Evolutionary conservation across 2,329 filamentous ascomycete genomes (phyloP), one percentile per base, ranked within the genome.

Genomic region (Ambrosiella beaveri): DNA sequence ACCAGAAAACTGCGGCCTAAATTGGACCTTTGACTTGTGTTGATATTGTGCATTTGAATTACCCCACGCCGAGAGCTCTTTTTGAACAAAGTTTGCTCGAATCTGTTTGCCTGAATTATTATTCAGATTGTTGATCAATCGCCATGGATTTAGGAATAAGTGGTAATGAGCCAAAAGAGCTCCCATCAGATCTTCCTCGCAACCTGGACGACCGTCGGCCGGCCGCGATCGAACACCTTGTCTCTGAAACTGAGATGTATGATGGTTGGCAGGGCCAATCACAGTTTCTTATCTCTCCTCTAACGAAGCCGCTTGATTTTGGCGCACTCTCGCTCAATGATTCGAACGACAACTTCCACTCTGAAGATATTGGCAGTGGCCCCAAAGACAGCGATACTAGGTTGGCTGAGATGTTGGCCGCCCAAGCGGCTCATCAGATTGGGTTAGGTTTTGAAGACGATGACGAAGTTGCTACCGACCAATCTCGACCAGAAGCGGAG

Each of bases 191-290:
- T 71, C 79, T 98, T 40, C 93, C 93, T 9, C 93, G 80, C 64
- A 95, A 90, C 11, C 79, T 98, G 58, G 85, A 98, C 69, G 93
- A 98, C 73, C 82, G 93, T 61, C 80, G 84, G 64, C 77, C 77
- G 65, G 78, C 85, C 39, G 79, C 82, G 3, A 75, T 74, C 52
- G 81, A 84, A 5, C 59, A 60, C 62, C 79, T 83, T 62, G 78
- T 85, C 58, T 76, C 77, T 44, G 93, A 97, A 75, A 95, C 90
- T 45, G 93, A 97, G 75, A 88, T 96, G 74, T 98, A 97, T 70
- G 93, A 98, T 78, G 93, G 88, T 64, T 98, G 93, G 93, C 89
- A 97, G 83, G 91, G 91, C 63, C 88, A 96, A 76, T 95, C 91
- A 50, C 90, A 96, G 72, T 95, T 95, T 71, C 77, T 97, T 63